Conservation (phyloP, 139 green algal genomes). For the Coelastrella sp. region DNA sequence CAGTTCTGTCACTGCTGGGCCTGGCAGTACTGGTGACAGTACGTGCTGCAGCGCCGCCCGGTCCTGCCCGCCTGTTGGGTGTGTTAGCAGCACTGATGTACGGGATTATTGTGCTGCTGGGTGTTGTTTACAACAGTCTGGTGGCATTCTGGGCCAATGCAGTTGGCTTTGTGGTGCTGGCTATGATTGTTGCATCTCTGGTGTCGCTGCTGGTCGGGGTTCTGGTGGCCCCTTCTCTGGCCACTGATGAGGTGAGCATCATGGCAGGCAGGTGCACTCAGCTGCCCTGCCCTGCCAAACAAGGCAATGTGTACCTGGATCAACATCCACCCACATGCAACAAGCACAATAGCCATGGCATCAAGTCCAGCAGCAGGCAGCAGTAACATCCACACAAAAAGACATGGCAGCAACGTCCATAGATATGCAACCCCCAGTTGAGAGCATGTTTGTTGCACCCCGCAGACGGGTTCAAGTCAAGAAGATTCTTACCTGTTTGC, state of each 20-base stretch:
- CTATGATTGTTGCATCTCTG: background rate
- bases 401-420: too few relatives aligned
- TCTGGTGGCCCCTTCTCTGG: slow-evolving; percentile 18
- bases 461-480: too few relatives aligned
- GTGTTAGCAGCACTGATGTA: slow-evolving; percentile 14
- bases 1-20: background rate
- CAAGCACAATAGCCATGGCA: too few relatives aligned
- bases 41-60: background rate
- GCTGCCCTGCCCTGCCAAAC: too few relatives aligned
- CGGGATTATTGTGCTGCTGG: slow-evolving; percentile 27
- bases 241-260: slow-evolving; percentile 21
- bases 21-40: slow-evolving; percentile 8
- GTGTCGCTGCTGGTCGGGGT: slow-evolving; percentile 13
- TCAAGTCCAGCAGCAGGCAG: too few relatives aligned
- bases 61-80: slow-evolving; percentile 3
- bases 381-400: too few relatives aligned
- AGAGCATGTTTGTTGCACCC: too few relatives aligned
- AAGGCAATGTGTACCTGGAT: too few relatives aligned
- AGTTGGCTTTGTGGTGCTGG: background rate
- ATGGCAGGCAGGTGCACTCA: background rate
- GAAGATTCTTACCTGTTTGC: background rate
- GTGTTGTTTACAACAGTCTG: background rate
- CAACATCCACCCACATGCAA: too few relatives aligned
- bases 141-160: background rate
- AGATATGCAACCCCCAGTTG: too few relatives aligned